Conservation (phyloP, 2,329 filamentous ascomycete species). For the Verticillium klebahnii region DNA sequence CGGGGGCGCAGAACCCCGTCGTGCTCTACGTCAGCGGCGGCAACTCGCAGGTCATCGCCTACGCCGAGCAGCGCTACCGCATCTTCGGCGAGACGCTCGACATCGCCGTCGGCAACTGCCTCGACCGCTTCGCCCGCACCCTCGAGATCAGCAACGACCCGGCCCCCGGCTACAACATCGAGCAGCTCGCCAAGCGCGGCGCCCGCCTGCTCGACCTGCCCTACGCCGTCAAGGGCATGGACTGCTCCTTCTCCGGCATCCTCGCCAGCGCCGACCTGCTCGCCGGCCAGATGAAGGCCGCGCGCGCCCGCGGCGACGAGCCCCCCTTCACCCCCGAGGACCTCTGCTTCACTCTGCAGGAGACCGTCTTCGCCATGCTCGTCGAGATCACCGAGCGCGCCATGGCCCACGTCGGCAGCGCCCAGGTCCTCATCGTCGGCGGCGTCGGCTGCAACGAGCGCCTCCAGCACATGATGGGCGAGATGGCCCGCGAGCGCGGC, state of each 20-base stretch:
- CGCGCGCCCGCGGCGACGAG: conserved; percentile 44
- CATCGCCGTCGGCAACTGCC: conserved; percentile 95
- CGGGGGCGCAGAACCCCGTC: conserved; percentile 83
- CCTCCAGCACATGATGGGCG: conserved; percentile 96
- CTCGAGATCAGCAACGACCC: conserved; percentile 92
- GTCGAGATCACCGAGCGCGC: conserved; percentile 98
- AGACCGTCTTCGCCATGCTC: conserved; percentile 94
- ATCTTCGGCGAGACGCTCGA: conserved; percentile 98
- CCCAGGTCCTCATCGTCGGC: conserved; percentile 89
- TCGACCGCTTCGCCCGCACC: conserved; percentile 91
- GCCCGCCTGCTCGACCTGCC: conserved; percentile 78
- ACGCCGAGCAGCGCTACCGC: conserved; percentile 88
- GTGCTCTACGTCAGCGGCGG: conserved; percentile 94
- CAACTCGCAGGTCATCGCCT: conserved; percentile 97
- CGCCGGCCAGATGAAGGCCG: conserved; percentile 58
- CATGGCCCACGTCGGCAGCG: conserved; percentile 93
- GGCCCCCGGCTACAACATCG: conserved; percentile 95
- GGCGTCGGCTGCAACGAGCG: conserved; percentile 94
- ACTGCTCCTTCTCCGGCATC: conserved; percentile 93
- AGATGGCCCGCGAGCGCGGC: conserved; percentile 84
- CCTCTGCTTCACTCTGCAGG: conserved; percentile 90
- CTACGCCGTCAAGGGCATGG: conserved; percentile 98
- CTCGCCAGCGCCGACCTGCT: conserved; percentile 77
- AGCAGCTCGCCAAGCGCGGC: conserved; percentile 73
- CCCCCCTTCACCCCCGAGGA: conserved; percentile 69